phyloP scores from a whole-genome alignment of 352 stramenopile genomes.

The Phytophthora crassamura region DNA sequence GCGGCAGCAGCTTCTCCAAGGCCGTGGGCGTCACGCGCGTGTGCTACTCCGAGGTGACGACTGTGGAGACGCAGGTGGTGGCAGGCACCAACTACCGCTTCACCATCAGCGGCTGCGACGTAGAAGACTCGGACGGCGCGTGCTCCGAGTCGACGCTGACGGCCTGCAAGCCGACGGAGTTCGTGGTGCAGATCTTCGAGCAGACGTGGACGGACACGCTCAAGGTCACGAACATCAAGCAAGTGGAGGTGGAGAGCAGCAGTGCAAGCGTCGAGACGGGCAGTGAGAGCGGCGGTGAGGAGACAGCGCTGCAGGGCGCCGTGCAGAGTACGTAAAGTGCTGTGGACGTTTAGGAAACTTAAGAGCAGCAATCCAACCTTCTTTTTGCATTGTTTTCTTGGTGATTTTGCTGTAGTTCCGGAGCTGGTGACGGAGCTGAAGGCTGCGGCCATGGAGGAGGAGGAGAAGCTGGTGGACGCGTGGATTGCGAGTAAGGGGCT shows the following conservation, averaged over 20 bases:
- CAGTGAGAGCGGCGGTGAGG: conserved; percentile 8
- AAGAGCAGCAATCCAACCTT: conserved; percentile 16
- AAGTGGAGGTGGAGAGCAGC: conserved; percentile 7
- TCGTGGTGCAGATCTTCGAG: conserved; percentile 62
- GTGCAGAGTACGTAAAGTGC: conserved; percentile 34
- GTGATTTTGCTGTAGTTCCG: conserved; percentile 20
- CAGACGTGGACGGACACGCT: conserved; percentile 70
- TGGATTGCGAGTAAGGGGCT: conserved; percentile 66
- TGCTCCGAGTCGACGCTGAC: conserved; percentile 40
- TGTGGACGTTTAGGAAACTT: conserved; percentile 11
- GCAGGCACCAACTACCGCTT: conserved; percentile 83
- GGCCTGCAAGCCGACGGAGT: conserved; percentile 40
- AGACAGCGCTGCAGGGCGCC: conserved; percentile 8
- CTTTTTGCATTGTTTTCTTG: conserved; percentile 11
- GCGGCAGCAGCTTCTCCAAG: conserved; percentile 32
- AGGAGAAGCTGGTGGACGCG: conserved; percentile 58
- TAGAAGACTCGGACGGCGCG: conserved; percentile 43
- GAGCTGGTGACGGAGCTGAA: not conserved
- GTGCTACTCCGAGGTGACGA: conserved; percentile 46
- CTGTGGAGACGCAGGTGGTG: conserved; percentile 71
- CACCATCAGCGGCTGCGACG: conserved; percentile 57
- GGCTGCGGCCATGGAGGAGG: conserved; percentile 36
- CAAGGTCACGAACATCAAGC: conserved; percentile 60
- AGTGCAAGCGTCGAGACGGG: not conserved
- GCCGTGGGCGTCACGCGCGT: conserved; percentile 46